phyloP scores from a whole-genome alignment of 305 asterid species.

The Coffea humblotiana region DNA sequence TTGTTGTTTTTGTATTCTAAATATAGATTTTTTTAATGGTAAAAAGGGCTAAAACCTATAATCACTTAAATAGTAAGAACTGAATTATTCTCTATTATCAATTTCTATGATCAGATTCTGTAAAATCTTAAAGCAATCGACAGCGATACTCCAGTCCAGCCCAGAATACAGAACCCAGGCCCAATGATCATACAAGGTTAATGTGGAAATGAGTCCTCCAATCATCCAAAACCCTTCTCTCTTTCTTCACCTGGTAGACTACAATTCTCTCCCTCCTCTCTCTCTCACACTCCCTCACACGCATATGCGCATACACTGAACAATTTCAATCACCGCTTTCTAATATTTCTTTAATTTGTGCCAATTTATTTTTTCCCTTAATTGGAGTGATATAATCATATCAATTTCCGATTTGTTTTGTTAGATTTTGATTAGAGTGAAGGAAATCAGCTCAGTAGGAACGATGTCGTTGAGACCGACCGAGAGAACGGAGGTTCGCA shows the following conservation, averaged over 20 bases:
- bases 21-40: too few relatives aligned
- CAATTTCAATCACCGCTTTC: not conserved
- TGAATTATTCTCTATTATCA: too few relatives aligned
- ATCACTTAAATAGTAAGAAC: too few relatives aligned
- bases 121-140: too few relatives aligned
- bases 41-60: too few relatives aligned
- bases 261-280: not conserved
- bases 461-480: slow-evolving; percentile 92
- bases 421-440: not conserved
- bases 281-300: not conserved
- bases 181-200: not conserved
- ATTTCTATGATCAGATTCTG: too few relatives aligned
- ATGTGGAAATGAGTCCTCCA: not conserved
- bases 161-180: slow-evolving; percentile 1
- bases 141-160: not conserved
- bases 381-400: not conserved
- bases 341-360: not conserved
- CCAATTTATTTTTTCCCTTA: not conserved
- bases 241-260: not conserved
- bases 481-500: slow-evolving; percentile 78
- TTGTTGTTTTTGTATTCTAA: too few relatives aligned
- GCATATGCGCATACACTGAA: not conserved
- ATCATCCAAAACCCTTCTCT: not conserved
- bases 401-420: not conserved
- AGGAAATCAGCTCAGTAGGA: slow-evolving; percentile 5